A percentile compares a stretch with the other conserved stretches of the same genome.
Evolutionary conservation across 2,329 filamentous ascomycete species (phyloP).

Genomic region (Aspergillus tanneri): DNA sequence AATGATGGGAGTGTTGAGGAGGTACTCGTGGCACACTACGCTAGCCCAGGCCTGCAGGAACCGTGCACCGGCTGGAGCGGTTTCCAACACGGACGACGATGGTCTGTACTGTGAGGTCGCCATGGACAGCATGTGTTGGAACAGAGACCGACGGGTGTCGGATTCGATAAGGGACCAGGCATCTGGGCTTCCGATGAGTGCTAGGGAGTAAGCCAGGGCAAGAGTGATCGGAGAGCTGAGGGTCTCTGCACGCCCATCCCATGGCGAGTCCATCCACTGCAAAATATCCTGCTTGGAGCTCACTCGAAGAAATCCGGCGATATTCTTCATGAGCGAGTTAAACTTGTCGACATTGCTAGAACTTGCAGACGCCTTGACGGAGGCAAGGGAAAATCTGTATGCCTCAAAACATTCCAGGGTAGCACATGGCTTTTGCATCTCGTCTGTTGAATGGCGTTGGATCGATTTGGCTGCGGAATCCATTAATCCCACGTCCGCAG

Average conservation of each 20-base stretch:
- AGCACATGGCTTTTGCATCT: constrained; percentile 23
- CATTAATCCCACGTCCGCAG: constrained; percentile 25
- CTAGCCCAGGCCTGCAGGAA: constrained; percentile 41
- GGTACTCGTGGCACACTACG: constrained; percentile 41
- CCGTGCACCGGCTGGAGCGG: constrained; percentile 25
- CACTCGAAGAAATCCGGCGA: constrained; percentile 26
- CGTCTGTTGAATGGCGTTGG: constrained; percentile 30
- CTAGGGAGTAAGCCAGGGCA: constrained; percentile 36
- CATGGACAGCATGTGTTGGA: constrained; percentile 34
- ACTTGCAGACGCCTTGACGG: constrained; percentile 23
- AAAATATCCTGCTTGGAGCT: constrained; percentile 25
- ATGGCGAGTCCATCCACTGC: constrained; percentile 28
- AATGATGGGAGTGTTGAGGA: constrained; percentile 34
- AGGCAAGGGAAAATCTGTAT: constrained; percentile 34
- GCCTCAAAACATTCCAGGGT: constrained; percentile 41
- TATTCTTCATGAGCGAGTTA: constrained; percentile 24
- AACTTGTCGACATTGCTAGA: constrained; percentile 27
- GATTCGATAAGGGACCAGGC: constrained; percentile 30
- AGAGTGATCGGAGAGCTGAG: constrained; percentile 32
- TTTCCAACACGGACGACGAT: constrained; percentile 28
- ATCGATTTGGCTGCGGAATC: constrained; percentile 31
- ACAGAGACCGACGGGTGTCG: constrained; percentile 33
- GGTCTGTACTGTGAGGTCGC: constrained; percentile 30
- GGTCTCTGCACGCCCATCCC: constrained; percentile 41
- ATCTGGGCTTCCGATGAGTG: constrained; percentile 32